Percentiles rank a stretch among this genome's conserved stretches.
Conservation (phyloP, 805 yeast genomes). For the Myxozyma geophila region DNA sequence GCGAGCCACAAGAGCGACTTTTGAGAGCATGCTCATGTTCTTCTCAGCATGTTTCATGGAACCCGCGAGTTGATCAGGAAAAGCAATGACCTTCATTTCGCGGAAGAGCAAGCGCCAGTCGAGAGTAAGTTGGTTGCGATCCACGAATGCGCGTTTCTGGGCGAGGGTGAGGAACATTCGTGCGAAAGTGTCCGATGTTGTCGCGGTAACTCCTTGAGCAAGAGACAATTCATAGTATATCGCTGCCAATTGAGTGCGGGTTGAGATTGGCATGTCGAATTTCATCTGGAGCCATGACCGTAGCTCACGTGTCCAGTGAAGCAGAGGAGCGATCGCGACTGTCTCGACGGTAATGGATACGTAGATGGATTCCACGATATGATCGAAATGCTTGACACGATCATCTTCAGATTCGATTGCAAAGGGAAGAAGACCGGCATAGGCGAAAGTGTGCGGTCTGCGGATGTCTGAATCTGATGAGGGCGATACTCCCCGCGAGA, state of each 20-base stretch:
- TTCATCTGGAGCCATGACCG: conserved; percentile 77
- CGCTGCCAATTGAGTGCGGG: conserved; percentile 63
- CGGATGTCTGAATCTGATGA: conserved; percentile 15
- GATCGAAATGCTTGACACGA: conserved; percentile 73
- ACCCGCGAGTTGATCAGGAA: conserved; percentile 21
- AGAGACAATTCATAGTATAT: conserved; percentile 75
- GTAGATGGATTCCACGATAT: conserved; percentile 78
- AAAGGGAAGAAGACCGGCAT: conserved; percentile 68
- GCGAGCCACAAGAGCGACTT: conserved; percentile 38
- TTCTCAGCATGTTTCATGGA: conserved; percentile 7
- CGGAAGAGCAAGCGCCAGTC: conserved; percentile 57
- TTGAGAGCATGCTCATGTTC: conserved; percentile 12
- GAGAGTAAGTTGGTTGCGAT: conserved; percentile 50
- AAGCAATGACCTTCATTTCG: conserved; percentile 42
- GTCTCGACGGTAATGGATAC: conserved; percentile 77
- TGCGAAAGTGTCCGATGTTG: conserved; percentile 63
- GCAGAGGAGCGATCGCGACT: conserved; percentile 69
- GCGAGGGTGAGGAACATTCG: conserved; percentile 65
- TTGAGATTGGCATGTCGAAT: conserved; percentile 71
- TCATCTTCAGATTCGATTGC: conserved; percentile 68
- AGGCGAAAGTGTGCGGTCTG: conserved; percentile 47
- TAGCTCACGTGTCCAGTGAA: conserved; percentile 87
- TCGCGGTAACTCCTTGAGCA: conserved; percentile 66
- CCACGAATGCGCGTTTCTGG: conserved; percentile 52
- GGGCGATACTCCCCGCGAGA: conserved; percentile 1